Evolutionary conservation across 2,329 filamentous ascomycete species (phyloP).

Genomic region (Laburnicola sp.): DNA sequence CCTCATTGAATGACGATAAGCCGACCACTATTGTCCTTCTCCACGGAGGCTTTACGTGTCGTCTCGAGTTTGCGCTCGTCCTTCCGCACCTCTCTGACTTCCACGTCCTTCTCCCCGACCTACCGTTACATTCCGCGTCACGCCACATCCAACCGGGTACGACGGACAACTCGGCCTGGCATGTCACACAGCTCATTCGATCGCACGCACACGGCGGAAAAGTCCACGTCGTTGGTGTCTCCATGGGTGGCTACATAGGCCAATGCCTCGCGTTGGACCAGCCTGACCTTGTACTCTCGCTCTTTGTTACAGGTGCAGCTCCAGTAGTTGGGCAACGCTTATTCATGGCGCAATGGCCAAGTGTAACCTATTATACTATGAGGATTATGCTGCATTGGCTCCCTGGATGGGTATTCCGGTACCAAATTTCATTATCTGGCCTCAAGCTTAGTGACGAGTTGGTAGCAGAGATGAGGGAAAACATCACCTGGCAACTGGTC

Average conservation of each 20-base stretch:
- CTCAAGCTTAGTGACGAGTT: constrained; percentile 4
- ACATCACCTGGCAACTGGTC: constrained; percentile 3
- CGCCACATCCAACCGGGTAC: background rate
- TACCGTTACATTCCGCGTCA: constrained; percentile 17
- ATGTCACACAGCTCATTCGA: constrained; percentile 13
- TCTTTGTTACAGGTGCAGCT: constrained; percentile 12
- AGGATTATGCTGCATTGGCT: constrained; percentile 7
- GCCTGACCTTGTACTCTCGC: constrained; percentile 15
- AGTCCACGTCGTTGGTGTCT: constrained; percentile 22
- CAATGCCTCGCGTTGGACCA: constrained; percentile 12
- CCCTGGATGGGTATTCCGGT: constrained; percentile 5
- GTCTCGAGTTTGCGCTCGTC: constrained; percentile 6
- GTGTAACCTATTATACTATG: constrained; percentile 7
- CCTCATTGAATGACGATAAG: background rate
- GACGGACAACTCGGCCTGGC: background rate
- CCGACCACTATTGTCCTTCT: constrained; percentile 6
- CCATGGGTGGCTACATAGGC: constrained; percentile 19
- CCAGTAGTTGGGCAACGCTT: constrained; percentile 1
- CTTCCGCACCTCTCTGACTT: constrained; percentile 10
- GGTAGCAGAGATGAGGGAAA: constrained; percentile 6
- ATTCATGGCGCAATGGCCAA: constrained; percentile 8
- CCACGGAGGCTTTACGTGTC: constrained; percentile 5
- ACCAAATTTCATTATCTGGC: background rate
- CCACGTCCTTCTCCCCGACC: constrained; percentile 16
- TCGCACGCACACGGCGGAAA: constrained; percentile 11